These are phyloP conservation scores for Phytophthora aleatoria DNA, from an alignment of 352 stramenopile genomes.

Conservation along the genomic window DNA sequence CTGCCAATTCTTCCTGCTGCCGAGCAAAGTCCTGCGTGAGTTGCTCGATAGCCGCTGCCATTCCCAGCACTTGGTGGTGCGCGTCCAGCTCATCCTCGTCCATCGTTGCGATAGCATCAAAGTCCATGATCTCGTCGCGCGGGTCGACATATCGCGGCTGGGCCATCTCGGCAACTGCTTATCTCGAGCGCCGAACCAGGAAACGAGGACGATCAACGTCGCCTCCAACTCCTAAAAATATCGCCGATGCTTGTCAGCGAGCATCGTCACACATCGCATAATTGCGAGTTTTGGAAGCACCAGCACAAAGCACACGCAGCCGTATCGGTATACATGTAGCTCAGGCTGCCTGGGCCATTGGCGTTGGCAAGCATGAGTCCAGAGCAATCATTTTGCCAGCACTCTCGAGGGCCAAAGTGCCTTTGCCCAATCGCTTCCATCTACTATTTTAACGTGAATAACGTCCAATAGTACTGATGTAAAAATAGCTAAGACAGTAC, in stretches of 20 bases:
- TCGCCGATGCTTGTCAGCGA: neutral
- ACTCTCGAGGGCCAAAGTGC: neutral
- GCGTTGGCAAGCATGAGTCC: too few species aligned
- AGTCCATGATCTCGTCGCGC: conserved; percentile 1
- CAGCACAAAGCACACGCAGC: too few species aligned
- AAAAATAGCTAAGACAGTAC: neutral
- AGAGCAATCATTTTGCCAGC: too few species aligned
- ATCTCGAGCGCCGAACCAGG: conserved; percentile 1
- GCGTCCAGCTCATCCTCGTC: conserved; percentile 43
- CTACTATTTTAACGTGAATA: neutral
- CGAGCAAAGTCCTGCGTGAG: conserved; percentile 64
- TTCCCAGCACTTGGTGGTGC: conserved; percentile 67
- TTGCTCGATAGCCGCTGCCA: conserved; percentile 65
- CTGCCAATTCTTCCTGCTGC: conserved; percentile 54
- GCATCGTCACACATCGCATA: too few species aligned
- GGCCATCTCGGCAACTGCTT: conserved; percentile 20
- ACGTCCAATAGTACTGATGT: neutral
- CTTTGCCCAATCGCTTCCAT: neutral
- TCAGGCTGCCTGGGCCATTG: too few species aligned
- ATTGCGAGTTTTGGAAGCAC: too few species aligned
- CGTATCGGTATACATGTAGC: too few species aligned
- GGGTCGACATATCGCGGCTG: conserved; percentile 15
- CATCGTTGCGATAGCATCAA: neutral
- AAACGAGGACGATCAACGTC: conserved; percentile 12
- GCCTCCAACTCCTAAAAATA: conserved; percentile 18